These are phyloP conservation scores for Leccinum pachyderme DNA, from an alignment of 1,284 basidiomycete species.

Conservation along the genomic window DNA sequence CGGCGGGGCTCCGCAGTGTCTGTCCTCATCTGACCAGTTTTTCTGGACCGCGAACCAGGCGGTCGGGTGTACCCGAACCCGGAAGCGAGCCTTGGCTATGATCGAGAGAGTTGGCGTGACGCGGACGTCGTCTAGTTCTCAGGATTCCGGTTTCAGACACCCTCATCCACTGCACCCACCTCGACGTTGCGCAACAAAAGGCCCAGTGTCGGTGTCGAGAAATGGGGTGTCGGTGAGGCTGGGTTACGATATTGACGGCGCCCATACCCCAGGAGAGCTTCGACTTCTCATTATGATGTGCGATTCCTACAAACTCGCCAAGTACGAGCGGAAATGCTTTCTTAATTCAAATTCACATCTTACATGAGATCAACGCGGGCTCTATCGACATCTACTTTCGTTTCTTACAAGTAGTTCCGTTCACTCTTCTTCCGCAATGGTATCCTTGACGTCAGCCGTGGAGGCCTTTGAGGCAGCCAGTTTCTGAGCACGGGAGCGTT, in stretches of 20 bases:
- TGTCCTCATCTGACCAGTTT: background rate
- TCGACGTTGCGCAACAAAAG: constrained; percentile 63
- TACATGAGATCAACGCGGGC: background rate
- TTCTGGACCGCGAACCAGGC: background rate
- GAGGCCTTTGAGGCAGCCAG: constrained; percentile 23
- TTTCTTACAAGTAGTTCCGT: background rate
- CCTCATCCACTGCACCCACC: constrained; percentile 47
- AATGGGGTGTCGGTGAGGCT: constrained; percentile 47
- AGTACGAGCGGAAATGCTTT: background rate
- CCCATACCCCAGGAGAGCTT: background rate
- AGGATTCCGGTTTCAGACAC: constrained; percentile 51
- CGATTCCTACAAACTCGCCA: background rate
- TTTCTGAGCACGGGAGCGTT: constrained; percentile 47
- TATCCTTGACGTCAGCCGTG: constrained; percentile 18
- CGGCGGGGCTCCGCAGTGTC: no score
- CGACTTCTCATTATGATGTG: background rate
- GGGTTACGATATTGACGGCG: constrained; percentile 24
- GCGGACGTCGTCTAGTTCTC: constrained; percentile 42
- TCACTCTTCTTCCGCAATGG: constrained; percentile 31
- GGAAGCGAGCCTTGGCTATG: constrained; percentile 51
- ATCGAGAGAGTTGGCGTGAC: constrained; percentile 42
- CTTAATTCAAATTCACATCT: background rate
- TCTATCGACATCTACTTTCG: constrained; percentile 3
- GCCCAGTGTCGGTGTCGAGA: constrained; percentile 30
- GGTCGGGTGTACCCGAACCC: constrained; percentile 2